A percentile compares a stretch with the other conserved stretches of the same genome.
Evolutionary conservation across 78 protist species (phyloP).

Genomic region (Goniomonas avonlea): DNA sequence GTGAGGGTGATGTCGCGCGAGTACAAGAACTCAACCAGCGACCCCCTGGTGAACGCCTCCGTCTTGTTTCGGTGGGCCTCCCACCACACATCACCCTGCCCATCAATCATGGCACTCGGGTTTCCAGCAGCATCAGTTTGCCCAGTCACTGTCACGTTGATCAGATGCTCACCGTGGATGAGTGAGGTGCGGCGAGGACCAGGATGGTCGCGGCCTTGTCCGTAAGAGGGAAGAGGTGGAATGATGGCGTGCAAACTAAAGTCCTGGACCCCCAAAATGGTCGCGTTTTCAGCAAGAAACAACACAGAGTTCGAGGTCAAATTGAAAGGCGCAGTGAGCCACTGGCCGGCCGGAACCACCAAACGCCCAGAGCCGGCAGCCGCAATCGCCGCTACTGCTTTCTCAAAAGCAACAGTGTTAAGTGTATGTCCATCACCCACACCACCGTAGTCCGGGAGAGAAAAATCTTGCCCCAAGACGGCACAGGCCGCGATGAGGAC

Average conservation of each 20-base stretch:
- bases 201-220: not conserved
- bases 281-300: not conserved
- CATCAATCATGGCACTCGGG: constrained; percentile 7
- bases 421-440: no score
- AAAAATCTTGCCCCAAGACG: no score
- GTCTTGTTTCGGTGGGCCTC: not conserved
- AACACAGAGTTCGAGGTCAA: not conserved
- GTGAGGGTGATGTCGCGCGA: not conserved
- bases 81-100: constrained; percentile 17
- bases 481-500: no score
- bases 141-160: not conserved
- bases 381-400: no score
- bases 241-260: not conserved
- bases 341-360: no score
- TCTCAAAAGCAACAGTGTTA: no score
- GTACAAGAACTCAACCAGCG: not conserved
- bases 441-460: no score
- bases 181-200: not conserved
- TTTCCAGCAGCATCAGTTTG: no score
- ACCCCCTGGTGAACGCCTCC: not conserved
- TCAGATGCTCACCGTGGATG: not conserved
- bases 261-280: not conserved
- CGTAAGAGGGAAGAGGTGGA: constrained; percentile 13
- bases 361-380: no score
- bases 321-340: constrained; percentile 5